phyloP scores from a whole-genome alignment of 129 eudicot species.

The Oenanthe sinensis region DNA sequence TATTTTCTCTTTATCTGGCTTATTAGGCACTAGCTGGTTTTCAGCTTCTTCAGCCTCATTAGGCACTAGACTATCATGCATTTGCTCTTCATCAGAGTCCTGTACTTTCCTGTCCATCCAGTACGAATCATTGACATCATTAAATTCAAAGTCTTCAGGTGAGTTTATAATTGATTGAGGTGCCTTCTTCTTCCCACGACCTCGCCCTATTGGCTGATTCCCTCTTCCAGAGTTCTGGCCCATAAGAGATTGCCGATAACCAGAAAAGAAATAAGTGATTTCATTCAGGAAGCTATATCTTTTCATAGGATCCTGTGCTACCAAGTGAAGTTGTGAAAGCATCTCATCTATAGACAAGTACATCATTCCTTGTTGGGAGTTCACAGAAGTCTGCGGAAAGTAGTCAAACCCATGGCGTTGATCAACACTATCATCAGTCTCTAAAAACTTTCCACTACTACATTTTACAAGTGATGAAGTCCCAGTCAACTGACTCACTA shows the following conservation, averaged over 20 bases:
- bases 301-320: conserved; percentile 66
- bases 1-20: conserved; percentile 15
- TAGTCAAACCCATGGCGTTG: conserved; percentile 12
- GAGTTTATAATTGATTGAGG: conserved; percentile 8
- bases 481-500: conserved; percentile 70
- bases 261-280: conserved; percentile 40
- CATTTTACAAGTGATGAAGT: conserved; percentile 27
- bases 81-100: conserved; percentile 57
- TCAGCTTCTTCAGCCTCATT: conserved; percentile 18
- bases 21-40: neutral
- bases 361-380: conserved; percentile 17
- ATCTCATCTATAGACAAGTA: conserved; percentile 39
- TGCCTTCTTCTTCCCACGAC: conserved; percentile 37
- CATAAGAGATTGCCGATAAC: conserved; percentile 42
- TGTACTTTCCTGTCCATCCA: conserved; percentile 87
- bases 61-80: conserved; percentile 16
- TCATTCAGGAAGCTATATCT: conserved; percentile 29
- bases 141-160: conserved; percentile 66
- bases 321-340: conserved; percentile 53
- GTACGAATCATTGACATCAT: conserved; percentile 77
- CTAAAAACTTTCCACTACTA: conserved; percentile 11
- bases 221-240: conserved; percentile 21
- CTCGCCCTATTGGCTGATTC: conserved; percentile 17
- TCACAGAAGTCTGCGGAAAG: conserved; percentile 25
- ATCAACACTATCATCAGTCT: conserved; percentile 24